A percentile compares a stretch with the other conserved stretches of the same genome.
Conservation (phyloP, 495 filamentous ascomycete species). For the Penicillium subrubescens region DNA sequence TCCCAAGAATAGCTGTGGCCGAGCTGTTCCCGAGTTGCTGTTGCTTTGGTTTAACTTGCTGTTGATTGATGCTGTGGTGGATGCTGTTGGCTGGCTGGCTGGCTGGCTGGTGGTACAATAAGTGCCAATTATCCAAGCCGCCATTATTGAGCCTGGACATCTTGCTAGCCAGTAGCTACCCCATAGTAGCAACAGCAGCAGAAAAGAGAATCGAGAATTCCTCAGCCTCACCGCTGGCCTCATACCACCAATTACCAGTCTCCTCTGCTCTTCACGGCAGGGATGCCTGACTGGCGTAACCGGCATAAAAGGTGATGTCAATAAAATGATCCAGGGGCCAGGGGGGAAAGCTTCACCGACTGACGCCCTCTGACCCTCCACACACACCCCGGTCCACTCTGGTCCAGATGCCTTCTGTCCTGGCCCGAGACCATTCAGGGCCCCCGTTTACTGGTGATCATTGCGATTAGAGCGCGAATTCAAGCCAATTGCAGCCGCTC, state of each 20-base stretch:
- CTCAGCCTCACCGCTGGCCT: slow-evolving; percentile 23
- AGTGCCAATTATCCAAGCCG: neutral
- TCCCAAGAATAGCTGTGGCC: slow-evolving; percentile 18
- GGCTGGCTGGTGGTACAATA: neutral
- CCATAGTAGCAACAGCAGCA: neutral
- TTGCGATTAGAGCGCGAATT: slow-evolving; percentile 13
- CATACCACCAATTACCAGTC: slow-evolving; percentile 7
- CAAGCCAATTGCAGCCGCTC: slow-evolving; percentile 12
- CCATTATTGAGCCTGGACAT: neutral
- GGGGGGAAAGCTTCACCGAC: slow-evolving; percentile 17
- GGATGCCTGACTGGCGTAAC: slow-evolving; percentile 8
- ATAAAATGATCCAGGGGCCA: slow-evolving; percentile 24
- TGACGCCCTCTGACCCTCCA: slow-evolving; percentile 5
- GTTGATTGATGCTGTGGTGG: neutral
- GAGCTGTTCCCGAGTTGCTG: neutral
- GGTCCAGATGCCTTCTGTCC: slow-evolving; percentile 22
- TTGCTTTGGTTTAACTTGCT: neutral
- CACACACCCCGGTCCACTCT: slow-evolving; percentile 13
- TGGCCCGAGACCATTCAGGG: slow-evolving; percentile 9
- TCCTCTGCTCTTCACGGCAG: neutral
- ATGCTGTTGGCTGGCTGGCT: neutral
- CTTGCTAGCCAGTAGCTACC: neutral
- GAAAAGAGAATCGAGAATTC: slow-evolving; percentile 11
- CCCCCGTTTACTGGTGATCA: slow-evolving; percentile 5
- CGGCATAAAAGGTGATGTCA: slow-evolving; percentile 22